These are phyloP conservation scores for Holtermannia corniformis DNA, from an alignment of 768 basidiomycete genomes.

Conservation along the genomic window DNA sequence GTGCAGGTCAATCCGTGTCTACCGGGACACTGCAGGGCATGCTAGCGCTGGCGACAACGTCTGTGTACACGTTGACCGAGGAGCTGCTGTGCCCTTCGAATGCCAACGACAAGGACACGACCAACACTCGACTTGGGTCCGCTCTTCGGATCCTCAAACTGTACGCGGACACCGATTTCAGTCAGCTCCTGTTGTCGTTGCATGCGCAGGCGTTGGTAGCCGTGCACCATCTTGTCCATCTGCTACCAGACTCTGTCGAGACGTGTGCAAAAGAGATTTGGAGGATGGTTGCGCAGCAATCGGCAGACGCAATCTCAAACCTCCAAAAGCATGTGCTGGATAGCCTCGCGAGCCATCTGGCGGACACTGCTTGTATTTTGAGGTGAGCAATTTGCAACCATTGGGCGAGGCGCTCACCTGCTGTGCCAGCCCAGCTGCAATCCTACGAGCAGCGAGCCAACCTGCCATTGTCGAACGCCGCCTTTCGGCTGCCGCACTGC, in stretches of 20 bases:
- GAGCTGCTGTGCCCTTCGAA: slow-evolving; percentile 1
- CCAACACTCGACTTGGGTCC: not conserved
- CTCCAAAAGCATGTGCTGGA: slow-evolving; percentile 4
- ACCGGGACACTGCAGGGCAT: slow-evolving; percentile 23
- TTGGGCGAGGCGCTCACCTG: not conserved
- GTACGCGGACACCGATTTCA: slow-evolving; percentile 15
- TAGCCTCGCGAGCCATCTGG: slow-evolving; percentile 4
- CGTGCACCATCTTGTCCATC: slow-evolving; percentile 20
- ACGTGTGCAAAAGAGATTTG: slow-evolving; percentile 1
- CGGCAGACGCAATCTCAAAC: not conserved
- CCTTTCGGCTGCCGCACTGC: not conserved
- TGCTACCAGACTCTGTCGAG: slow-evolving; percentile 7
- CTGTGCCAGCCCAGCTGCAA: slow-evolving; percentile 11
- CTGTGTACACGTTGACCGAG: not conserved
- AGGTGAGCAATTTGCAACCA: slow-evolving; percentile 11
- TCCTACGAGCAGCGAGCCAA: slow-evolving; percentile 24
- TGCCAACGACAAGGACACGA: slow-evolving; percentile 10
- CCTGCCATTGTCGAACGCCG: slow-evolving; percentile 4
- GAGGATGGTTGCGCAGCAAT: slow-evolving; percentile 2
- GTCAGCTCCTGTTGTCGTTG: slow-evolving; percentile 15
- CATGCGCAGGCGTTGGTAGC: slow-evolving; percentile 23
- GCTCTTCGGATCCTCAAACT: slow-evolving; percentile 21
- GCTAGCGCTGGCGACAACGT: slow-evolving; percentile 23
- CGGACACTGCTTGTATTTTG: slow-evolving; percentile 5
- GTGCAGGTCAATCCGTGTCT: slow-evolving; percentile 11